Evolutionary conservation across 2,329 filamentous ascomycete species (phyloP).

Genomic region (Fusarium oxysporum): DNA sequence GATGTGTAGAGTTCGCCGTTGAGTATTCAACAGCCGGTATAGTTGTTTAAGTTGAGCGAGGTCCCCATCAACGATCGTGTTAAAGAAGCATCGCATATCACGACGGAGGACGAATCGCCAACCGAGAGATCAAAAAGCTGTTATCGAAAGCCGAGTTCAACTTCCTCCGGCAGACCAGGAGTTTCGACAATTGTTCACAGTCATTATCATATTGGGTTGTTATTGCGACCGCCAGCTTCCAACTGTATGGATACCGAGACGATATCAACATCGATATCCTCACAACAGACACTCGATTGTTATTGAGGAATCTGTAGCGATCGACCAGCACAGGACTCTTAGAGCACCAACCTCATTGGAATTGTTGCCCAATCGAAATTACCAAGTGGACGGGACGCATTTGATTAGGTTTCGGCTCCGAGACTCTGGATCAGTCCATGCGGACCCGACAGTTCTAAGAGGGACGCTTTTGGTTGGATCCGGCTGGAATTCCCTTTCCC

Average conservation of each 20-base stretch:
- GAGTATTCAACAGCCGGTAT: constrained; percentile 6
- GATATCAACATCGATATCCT: not conserved
- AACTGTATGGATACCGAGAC: not conserved
- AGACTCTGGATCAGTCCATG: constrained; percentile 16
- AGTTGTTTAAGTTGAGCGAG: constrained; percentile 40
- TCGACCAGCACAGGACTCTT: not conserved
- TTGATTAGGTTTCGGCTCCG: constrained; percentile 23
- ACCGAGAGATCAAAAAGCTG: not conserved
- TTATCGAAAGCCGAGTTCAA: not conserved
- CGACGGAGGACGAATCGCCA: constrained; percentile 3
- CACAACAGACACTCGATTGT: constrained; percentile 4
- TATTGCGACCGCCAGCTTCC: not conserved
- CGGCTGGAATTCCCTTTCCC: constrained; percentile 21
- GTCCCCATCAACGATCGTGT: constrained; percentile 21
- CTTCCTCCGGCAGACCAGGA: not conserved
- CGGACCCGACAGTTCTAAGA: constrained; percentile 12
- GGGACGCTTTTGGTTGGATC: constrained; percentile 20
- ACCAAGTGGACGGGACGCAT: not conserved
- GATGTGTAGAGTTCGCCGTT: constrained; percentile 22
- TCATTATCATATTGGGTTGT: not conserved
- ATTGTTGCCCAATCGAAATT: constrained; percentile 9
- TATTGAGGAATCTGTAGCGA: not conserved
- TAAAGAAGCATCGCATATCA: constrained; percentile 12
- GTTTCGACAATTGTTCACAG: not conserved
- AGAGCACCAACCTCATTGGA: not conserved